Evolutionary conservation across 768 basidiomycete genomes (phyloP).

Genomic region (Russula ochroleuca): DNA sequence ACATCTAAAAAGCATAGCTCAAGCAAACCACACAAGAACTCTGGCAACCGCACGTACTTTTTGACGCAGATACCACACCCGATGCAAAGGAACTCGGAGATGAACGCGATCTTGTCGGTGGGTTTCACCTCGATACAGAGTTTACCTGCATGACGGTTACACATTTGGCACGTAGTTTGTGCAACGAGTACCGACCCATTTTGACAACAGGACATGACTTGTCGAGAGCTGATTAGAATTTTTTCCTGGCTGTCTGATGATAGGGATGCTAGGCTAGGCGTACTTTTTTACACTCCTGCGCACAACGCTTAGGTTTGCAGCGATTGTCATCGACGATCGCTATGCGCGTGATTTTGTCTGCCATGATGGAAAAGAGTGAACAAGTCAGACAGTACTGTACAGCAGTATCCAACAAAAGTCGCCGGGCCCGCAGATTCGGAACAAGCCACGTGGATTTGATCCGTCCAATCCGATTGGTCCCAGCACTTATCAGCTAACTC

Average conservation of each 20-base stretch:
- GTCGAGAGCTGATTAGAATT: conserved; percentile 19
- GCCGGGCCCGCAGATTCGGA: not conserved
- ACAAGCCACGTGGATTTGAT: conserved; percentile 14
- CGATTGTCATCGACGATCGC: conserved; percentile 89
- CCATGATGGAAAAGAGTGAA: conserved; percentile 39
- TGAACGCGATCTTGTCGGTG: conserved; percentile 95
- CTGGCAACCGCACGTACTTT: conserved; percentile 57
- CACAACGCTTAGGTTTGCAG: conserved; percentile 95
- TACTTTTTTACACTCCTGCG: conserved; percentile 98
- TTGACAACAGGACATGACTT: conserved; percentile 94
- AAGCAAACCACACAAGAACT: not conserved
- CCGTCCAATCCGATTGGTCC: conserved; percentile 17
- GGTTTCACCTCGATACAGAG: conserved; percentile 98
- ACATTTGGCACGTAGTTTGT: not conserved
- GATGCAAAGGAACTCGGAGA: conserved; percentile 98
- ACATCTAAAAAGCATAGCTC: conserved; percentile 52
- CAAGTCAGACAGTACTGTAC: no score
- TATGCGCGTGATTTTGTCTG: conserved; percentile 96
- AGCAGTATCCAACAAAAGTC: not conserved
- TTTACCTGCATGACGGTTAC: conserved; percentile 55
- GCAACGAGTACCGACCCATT: conserved; percentile 62
- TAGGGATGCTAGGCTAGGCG: conserved; percentile 18
- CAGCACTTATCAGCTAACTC: no score
- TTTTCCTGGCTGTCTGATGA: conserved; percentile 10
- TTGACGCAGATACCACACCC: conserved; percentile 99